Conservation (phyloP, 2,329 filamentous ascomycete species). For the Botryotinia calthae region DNA sequence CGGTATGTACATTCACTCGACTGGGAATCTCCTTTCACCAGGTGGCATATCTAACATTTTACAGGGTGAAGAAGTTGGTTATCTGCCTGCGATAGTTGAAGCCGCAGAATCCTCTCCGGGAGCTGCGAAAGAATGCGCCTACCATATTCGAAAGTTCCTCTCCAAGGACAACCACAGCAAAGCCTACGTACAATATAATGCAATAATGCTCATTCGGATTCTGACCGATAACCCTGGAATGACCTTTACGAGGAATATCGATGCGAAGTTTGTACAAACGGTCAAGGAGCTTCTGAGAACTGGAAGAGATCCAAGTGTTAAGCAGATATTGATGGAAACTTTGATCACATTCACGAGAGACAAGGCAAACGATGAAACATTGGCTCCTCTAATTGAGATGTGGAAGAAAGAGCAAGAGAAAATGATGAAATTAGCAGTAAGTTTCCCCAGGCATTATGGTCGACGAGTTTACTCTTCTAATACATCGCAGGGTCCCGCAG, state of each 20-base stretch:
- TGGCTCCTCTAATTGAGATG: conserved; percentile 73
- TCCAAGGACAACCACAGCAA: conserved; percentile 64
- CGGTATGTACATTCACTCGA: conserved; percentile 43
- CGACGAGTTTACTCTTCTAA: background rate
- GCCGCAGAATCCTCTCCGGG: conserved; percentile 86
- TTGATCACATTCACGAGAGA: conserved; percentile 74
- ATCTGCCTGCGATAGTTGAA: conserved; percentile 91
- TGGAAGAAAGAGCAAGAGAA: conserved; percentile 83
- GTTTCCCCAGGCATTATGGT: conserved; percentile 14
- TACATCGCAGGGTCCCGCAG: conserved; percentile 26
- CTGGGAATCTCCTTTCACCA: background rate
- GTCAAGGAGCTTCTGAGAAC: conserved; percentile 72
- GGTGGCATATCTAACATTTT: conserved; percentile 17
- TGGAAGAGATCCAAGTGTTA: conserved; percentile 70
- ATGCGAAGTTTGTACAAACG: conserved; percentile 76
- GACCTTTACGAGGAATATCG: conserved; percentile 87
- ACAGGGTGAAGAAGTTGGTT: conserved; percentile 84
- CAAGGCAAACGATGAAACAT: conserved; percentile 64
- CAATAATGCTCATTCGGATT: conserved; percentile 92
- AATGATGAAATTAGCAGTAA: conserved; percentile 48
- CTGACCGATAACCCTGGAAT: conserved; percentile 86
- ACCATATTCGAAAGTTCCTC: conserved; percentile 78
- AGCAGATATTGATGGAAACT: conserved; percentile 84
- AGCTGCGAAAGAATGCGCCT: conserved; percentile 78
- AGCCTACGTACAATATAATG: conserved; percentile 85